A percentile compares a stretch with the other conserved stretches of the same genome.
These are phyloP conservation scores for Crucihimalaya himalaica DNA, from an alignment of 345 rosid genomes.

Conservation along the genomic window DNA sequence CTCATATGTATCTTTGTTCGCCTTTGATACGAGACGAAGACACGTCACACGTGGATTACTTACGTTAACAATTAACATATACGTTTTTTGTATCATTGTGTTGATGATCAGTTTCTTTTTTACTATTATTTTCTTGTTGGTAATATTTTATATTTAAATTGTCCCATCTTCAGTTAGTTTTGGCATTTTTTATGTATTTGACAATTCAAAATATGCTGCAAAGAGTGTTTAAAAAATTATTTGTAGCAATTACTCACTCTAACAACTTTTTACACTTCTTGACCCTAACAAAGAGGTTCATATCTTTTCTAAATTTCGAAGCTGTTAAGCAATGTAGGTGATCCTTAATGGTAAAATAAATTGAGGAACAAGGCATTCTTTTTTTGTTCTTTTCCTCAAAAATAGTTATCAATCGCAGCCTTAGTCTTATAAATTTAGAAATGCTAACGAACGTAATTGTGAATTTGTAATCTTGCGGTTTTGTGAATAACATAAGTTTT, in stretches of 20 bases:
- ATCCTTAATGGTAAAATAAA: too few species aligned
- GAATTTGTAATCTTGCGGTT: not conserved
- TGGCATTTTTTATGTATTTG: constrained; percentile 21
- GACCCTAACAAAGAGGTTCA: constrained; percentile 13
- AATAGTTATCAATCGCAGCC: too few species aligned
- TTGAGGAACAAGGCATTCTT: too few species aligned
- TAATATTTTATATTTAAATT: not conserved
- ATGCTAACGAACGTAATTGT: not conserved
- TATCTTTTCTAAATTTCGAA: constrained; percentile 8
- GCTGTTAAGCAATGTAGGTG: not conserved
- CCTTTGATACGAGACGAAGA: not conserved
- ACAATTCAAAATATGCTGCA: constrained; percentile 28
- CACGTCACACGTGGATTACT: not conserved
- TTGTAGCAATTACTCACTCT: constrained; percentile 24
- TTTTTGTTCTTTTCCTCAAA: too few species aligned
- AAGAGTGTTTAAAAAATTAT: constrained; percentile 7
- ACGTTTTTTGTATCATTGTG: not conserved
- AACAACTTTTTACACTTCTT: constrained; percentile 16
- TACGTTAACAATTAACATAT: not conserved
- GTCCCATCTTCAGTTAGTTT: not conserved
- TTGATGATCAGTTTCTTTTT: not conserved
- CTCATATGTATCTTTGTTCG: too few species aligned
- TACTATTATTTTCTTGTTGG: not conserved
- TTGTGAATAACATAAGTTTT: not conserved
- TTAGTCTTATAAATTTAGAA: not conserved